Conservation (phyloP, 495 filamentous ascomycete species). For the Aspergillus homomorphus region DNA sequence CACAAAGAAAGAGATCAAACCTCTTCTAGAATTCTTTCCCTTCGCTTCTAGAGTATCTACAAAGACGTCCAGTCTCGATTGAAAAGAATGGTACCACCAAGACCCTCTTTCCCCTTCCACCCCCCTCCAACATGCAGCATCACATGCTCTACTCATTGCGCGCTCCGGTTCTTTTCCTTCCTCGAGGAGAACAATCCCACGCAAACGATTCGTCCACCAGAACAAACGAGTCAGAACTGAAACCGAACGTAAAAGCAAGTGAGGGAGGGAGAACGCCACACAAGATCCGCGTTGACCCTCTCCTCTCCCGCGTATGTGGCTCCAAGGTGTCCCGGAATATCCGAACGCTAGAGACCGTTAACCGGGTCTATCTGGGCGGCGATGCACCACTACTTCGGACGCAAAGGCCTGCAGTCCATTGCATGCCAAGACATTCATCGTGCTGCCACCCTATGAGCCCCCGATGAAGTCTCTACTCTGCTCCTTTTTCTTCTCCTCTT, state of each 20-base stretch:
- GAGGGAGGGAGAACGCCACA: conserved; percentile 4
- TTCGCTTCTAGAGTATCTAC: too few relatives aligned
- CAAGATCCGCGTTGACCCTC: conserved; percentile 14
- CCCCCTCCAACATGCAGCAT: conserved; percentile 2
- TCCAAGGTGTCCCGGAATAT: conserved; percentile 1
- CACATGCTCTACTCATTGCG: conserved; percentile 14
- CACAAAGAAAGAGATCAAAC: too few relatives aligned
- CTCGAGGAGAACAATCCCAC: too few relatives aligned
- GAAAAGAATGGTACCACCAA: not conserved
- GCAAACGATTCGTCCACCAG: conserved; percentile 4
- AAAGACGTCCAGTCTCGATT: too few relatives aligned
- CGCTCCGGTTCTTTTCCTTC: not conserved
- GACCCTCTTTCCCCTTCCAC: not conserved
- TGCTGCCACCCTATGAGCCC: conserved; percentile 13
- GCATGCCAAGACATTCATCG: conserved; percentile 17
- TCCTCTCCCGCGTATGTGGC: not conserved
- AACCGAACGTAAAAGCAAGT: conserved; percentile 1
- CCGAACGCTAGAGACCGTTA: not conserved
- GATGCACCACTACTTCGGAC: conserved; percentile 11
- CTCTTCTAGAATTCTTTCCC: too few relatives aligned
- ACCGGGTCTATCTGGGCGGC: not conserved
- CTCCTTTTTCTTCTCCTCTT: too few relatives aligned
- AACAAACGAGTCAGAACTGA: not conserved
- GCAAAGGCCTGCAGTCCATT: conserved; percentile 17
- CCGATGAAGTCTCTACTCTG: conserved; percentile 23